Base-by-base conservation (phyloP, 257 asterid genomes). In the Datura wrightii region DNA sequence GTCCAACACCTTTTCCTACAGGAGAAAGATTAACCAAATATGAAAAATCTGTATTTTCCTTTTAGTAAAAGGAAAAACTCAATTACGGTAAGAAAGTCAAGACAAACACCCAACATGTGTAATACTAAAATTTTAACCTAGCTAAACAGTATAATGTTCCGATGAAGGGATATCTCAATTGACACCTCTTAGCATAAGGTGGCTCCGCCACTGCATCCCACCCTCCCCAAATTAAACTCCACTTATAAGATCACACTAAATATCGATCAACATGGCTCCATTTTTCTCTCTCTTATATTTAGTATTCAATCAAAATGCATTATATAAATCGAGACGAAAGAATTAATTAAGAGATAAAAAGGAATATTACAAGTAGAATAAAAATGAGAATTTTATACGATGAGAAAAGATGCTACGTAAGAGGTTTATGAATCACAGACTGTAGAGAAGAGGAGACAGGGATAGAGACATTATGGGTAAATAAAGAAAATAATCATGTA, bases 341-440 rank as follows among this genome's bases (percentile, higher is more conserved):
- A 31, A 44, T 50, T 9, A 44, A 15, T 66, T 13, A 34, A 85
- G 66, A 16, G 65, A 24, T 59, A 2, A 52, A 52, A 18, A 39
- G 67, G 18, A 31, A 78, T 46, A 36, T 24, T 24, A 24, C 31
- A 24, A 24, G 31, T 24, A 13, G 31, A 63, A 10, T 10, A 41
- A 65, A 42, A 37, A 53, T 15, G 50, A 74, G 81, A 60, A 65
- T 4, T 79, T 80, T 91, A 16, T 60, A 88, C 83, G 97, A 92
- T 92, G 67, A 83, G 3, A 63, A 90, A 83, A 86, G 16, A 36
- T 82, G 88, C 88, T 86, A 90, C 92, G 92, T 90, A 86, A 56
- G 84, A 46, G 15, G 83, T 13, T 31, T 46, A 67, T n/a, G 74
- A 60, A 71, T 90, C 92, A 90, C 90, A 76, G 52, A 74, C 88